Evolutionary conservation across 2,329 filamentous ascomycete genomes (phyloP), one percentile per base, ranked within the genome.

Genomic region (Pleochaeta shiraiana): DNA sequence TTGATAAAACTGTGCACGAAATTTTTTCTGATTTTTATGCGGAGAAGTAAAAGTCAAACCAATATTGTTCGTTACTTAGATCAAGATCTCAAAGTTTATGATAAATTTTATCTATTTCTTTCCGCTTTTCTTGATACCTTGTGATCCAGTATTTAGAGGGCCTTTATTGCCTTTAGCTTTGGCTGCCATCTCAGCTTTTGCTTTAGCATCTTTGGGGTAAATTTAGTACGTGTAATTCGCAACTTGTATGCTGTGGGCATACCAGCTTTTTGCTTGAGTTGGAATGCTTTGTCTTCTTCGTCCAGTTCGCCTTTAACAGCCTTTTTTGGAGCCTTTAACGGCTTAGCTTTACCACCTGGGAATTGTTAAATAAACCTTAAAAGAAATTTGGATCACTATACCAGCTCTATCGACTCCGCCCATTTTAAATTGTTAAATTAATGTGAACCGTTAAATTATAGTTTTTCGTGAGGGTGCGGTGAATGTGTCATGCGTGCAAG

Each of bases 111-210:
- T 66, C 67, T 65, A 95, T 85, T 96, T 95, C 87, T 96, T 95
- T 76, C 90, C 91, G 67, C 88, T 93, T 83, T 95, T 96, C 85
- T 96, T 96, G 79, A 97, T 95, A 67, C 90, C 90, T 77, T 95
- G 89, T 61, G 80, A 76, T 37, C 90, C 90, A 34, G 84, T 86
- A 77, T 90, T 91, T 74, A 96, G 74, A 43, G 92, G 91, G 2
- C 92, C 92, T 78, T 95, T 95, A 75, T 88, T 88, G 31, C 70
- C 71, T 72, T 87, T 86, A 57, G 88, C 86, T 78, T 89, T 88
- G 67, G 84, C 80, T n/a, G 86, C 84, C 77, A 95, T 74, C 11
- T 90, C 89, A 78, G 95, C 92, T 76, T 84, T 86, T 57, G 87
- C 88, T 80, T 91, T 90, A 73, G 89, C 87, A 70, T 91, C 89